Evolutionary conservation across 202 grass and related monocot genomes (phyloP), one percentile per base, ranked within the genome.

Genomic region (Dendrocalamus latiflorus): DNA sequence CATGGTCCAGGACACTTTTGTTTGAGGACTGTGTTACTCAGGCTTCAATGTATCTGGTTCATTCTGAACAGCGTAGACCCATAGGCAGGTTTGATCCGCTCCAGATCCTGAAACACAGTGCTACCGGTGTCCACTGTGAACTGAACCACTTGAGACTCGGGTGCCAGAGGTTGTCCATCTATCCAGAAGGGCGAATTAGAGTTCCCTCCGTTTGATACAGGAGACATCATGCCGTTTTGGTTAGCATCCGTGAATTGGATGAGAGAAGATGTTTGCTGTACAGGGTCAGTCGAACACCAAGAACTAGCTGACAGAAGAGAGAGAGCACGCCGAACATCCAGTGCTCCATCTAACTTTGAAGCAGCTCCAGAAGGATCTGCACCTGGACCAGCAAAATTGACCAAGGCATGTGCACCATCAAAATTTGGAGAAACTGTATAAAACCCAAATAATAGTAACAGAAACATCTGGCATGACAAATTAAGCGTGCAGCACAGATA

Each of bases 71-170:
- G 67, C 0, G 60, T 48, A 72, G 83, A 83, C 30, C 79, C 88
- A 41, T 83, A 86, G 1, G 72, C 78, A 78, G 88, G 63, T 77
- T 83, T 86, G 8, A 86, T 74, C n/a, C 77, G 38, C 51, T 86
- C 63, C 51, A 90, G 82, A 44, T 90, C 79, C 49, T 86, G 84
- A 28, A 80, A 61, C 7, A 26, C n/a, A 15, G 47, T 76, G 76
- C 43, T 39, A 15, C 77, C 54, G 70, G 38, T 75, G 54, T 83
- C 77, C 55, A 78, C 57, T n/a, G 84, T 65, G 74, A 90, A 86
- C 13, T 79, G 67, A 38, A 83, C 15, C 58, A 44, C 48, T n/a
- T 50, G 59, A 50, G 34, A 17, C 43, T 66, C 58, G 9, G 25
- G 70, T 55, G 47, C 55, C 45, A 74, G 42, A 81, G 47, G 84